Conservation (phyloP, 495 filamentous ascomycete species). For the Pyrenula massariospora region DNA sequence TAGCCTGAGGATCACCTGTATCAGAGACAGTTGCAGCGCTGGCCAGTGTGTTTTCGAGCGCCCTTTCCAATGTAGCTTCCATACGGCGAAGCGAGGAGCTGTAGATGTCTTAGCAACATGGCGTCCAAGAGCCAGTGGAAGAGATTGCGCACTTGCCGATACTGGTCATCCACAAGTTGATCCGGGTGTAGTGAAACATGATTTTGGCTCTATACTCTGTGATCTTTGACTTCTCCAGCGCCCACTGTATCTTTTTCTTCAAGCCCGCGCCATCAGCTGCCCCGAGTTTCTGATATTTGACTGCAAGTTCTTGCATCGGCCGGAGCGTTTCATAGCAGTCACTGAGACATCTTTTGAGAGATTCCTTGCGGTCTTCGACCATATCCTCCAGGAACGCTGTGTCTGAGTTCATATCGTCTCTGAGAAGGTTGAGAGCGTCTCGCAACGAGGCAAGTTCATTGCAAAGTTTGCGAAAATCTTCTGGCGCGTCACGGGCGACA, state of each 20-base stretch:
- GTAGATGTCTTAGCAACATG: no score
- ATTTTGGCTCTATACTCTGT: slow-evolving; percentile 23
- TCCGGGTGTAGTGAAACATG: slow-evolving; percentile 22
- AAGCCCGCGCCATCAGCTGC: slow-evolving; percentile 17
- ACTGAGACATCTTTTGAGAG: slow-evolving; percentile 18
- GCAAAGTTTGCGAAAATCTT: slow-evolving; percentile 23
- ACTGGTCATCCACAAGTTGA: slow-evolving; percentile 24
- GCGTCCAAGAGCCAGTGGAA: no score
- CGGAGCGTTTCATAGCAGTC: slow-evolving; percentile 17
- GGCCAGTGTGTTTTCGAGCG: no score
- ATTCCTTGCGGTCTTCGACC: slow-evolving; percentile 13
- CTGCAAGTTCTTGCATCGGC: slow-evolving; percentile 16
- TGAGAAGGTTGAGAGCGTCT: slow-evolving; percentile 15
- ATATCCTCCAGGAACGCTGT: slow-evolving; percentile 16
- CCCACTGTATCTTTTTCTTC: slow-evolving; percentile 26
- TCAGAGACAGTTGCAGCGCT: no score
- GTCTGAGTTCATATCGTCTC: slow-evolving; percentile 19
- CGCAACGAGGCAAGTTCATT: slow-evolving; percentile 23
- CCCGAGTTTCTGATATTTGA: slow-evolving; percentile 15
- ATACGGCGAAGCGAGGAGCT: no score
- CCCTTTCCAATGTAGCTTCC: no score
- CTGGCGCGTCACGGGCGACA: slow-evolving; percentile 21
- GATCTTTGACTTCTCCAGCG: slow-evolving; percentile 19
- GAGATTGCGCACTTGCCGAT: no score
- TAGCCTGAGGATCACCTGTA: no score